Percentiles rank a stretch among this genome's conserved stretches.
These are phyloP conservation scores for Chlorella variabilis DNA, from an alignment of 163 green algal genomes.

Conservation along the genomic window DNA sequence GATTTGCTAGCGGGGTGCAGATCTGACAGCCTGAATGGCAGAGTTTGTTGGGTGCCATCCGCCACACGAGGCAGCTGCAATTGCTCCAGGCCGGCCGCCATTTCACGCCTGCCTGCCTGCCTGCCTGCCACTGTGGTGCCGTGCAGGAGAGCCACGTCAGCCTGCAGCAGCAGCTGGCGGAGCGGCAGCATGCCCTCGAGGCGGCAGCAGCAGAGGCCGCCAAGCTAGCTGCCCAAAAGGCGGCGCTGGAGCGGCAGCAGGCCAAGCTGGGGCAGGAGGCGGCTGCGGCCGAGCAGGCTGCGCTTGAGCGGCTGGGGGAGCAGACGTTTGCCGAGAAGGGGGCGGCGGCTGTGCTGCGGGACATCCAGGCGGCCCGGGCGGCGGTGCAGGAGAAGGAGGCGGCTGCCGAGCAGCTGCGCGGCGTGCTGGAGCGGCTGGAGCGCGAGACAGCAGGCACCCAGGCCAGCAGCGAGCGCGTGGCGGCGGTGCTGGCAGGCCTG, in stretches of 20 bases:
- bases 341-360: conserved; percentile 67
- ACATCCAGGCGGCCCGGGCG: conserved; percentile 65
- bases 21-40: no score
- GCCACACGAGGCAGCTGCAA: no score
- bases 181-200: conserved; percentile 58
- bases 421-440: conserved; percentile 79
- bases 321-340: conserved; percentile 88
- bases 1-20: neutral
- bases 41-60: no score
- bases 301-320: conserved; percentile 77
- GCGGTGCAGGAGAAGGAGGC: conserved; percentile 71
- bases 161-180: conserved; percentile 24
- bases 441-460: conserved; percentile 75
- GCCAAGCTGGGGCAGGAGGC: conserved; percentile 9
- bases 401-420: conserved; percentile 65
- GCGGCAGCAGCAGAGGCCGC: neutral
- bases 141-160: conserved; percentile 14
- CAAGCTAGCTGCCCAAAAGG: neutral
- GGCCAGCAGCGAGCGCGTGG: neutral
- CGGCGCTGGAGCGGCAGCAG: conserved; percentile 27
- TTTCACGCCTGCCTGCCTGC: no score
- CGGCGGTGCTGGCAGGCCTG: conserved; percentile 1
- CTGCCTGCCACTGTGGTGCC: neutral
- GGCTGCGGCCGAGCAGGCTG: conserved; percentile 44
- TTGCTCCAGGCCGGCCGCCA: no score